These are phyloP conservation scores for Pestalotiopsis sp. DNA, from an alignment of 2,329 filamentous ascomycete genomes.

Conservation along the genomic window DNA sequence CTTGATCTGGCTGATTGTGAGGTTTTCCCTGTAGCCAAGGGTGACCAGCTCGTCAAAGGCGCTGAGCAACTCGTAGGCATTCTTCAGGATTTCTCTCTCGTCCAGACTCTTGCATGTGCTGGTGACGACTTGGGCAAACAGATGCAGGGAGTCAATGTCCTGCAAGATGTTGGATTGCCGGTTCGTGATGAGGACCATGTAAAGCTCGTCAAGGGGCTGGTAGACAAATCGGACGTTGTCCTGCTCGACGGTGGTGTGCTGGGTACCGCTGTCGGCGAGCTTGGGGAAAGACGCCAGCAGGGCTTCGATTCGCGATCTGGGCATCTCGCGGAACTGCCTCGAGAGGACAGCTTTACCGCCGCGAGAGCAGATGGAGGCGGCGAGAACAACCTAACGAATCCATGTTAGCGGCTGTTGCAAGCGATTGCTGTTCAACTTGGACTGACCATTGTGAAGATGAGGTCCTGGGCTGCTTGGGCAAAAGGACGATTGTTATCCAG, in stretches of 20 bases:
- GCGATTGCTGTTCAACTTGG: too few species aligned
- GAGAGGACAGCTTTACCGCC: constrained; percentile 98
- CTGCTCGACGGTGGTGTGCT: constrained; percentile 98
- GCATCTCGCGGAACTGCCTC: constrained; percentile 96
- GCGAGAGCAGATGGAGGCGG: constrained; percentile 97
- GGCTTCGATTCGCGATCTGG: constrained; percentile 93
- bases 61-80: constrained; percentile 94
- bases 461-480: background rate
- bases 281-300: constrained; percentile 97
- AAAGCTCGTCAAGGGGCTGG: constrained; percentile 97
- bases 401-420: background rate
- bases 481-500: background rate
- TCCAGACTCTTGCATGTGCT: constrained; percentile 96
- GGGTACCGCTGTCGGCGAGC: constrained; percentile 91
- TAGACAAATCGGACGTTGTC: constrained; percentile 99
- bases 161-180: constrained; percentile 98
- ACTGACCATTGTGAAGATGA: background rate
- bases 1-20: constrained; percentile 96
- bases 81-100: constrained; percentile 91
- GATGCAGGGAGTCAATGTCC: constrained; percentile 96
- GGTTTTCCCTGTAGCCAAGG: constrained; percentile 91
- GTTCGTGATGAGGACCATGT: constrained; percentile 99
- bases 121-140: constrained; percentile 96
- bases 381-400: constrained; percentile 81
- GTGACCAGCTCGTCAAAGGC: constrained; percentile 98